Base-by-base conservation (phyloP, 1,139 yeast species). In the Diutina sp. region DNA sequence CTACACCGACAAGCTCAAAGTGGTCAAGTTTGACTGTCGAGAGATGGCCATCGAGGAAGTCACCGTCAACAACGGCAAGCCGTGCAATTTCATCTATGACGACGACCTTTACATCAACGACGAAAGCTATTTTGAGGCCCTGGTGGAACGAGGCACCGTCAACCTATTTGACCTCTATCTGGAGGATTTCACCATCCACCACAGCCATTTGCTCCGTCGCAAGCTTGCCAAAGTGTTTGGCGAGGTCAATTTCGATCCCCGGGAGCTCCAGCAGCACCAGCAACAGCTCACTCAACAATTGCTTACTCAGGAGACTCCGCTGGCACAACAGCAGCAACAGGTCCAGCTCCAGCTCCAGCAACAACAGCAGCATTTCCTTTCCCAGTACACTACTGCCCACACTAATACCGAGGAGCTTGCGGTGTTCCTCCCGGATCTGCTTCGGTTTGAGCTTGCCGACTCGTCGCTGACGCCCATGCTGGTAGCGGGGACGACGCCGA, bases 21-120 rank as follows among this genome's bases (percentile, higher is more conserved):
- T 74, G 14, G 74, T 93, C 41, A 80, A 81, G 57, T 72, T 93
- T 57, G 98, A 93, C 67, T 89, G 96, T 61, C 82, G 97, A 58
- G 91, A 89, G 59, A 79, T 90, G 71, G 73, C 72, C 54, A 80
- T 91, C 50, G 77, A 77, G 41, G 80, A 81, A 46, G 85, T 90
- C 9, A 73, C 73, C 52, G 80, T 93, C 54, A 90, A 91, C 57
- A 66, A 69, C 59, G 58, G 69, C 55, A 66, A 69, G 55, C 67
- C 63, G 56, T 60, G 67, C 45, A 72, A 73, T 57, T 78, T 72
- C 57, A 63, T 74, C 8, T 72, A 76, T 67, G 67, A 72, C 60
- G 73, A 76, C 62, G 62, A 69, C 55, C 63, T 76, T 28, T 72
- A 74, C 60, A 69, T 76, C 46, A 75, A 76, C 60, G 74, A 74